A percentile compares a stretch with the other conserved stretches of the same genome.
Conservation (phyloP, 176 grass and related monocot genomes). For the Avena insularis region DNA sequence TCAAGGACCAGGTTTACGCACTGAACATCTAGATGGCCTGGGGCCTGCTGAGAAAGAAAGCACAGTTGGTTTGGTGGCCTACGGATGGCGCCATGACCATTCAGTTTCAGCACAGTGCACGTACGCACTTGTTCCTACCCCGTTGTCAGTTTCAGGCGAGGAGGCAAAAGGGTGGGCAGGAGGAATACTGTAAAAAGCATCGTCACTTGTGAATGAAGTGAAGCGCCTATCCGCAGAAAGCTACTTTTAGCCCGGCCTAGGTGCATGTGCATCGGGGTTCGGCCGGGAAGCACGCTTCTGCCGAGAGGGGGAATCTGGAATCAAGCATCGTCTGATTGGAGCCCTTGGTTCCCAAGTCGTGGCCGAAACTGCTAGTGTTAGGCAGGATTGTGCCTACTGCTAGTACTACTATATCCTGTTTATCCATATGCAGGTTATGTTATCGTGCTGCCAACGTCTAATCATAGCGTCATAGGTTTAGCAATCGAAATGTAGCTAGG, state of each 20-base stretch:
- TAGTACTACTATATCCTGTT: neutral
- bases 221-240: slow-evolving; percentile 35
- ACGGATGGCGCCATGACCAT: neutral
- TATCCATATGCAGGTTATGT: slow-evolving; percentile 32
- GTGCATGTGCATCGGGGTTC: slow-evolving; percentile 43
- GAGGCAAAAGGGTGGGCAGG: neutral
- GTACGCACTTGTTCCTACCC: neutral
- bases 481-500: slow-evolving; percentile 21
- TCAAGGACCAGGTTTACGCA: too few species aligned
- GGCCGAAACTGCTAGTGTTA: slow-evolving; percentile 45
- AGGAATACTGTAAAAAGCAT: slow-evolving; percentile 24
- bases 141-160: too few species aligned
- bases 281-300: slow-evolving; percentile 35
- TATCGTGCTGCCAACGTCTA: slow-evolving; percentile 8
- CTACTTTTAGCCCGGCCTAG: slow-evolving; percentile 41
- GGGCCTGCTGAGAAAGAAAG: too few species aligned
- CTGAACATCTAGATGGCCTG: too few species aligned
- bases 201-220: slow-evolving; percentile 24
- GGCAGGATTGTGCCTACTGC: slow-evolving; percentile 51
- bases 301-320: neutral
- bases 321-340: slow-evolving; percentile 46
- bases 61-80: neutral
- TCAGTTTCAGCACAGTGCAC: slow-evolving; percentile 12
- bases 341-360: slow-evolving; percentile 35
- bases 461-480: slow-evolving; percentile 27